Conservation (phyloP, 345 rosid genomes). For the Pelargonium nanum region DNA sequence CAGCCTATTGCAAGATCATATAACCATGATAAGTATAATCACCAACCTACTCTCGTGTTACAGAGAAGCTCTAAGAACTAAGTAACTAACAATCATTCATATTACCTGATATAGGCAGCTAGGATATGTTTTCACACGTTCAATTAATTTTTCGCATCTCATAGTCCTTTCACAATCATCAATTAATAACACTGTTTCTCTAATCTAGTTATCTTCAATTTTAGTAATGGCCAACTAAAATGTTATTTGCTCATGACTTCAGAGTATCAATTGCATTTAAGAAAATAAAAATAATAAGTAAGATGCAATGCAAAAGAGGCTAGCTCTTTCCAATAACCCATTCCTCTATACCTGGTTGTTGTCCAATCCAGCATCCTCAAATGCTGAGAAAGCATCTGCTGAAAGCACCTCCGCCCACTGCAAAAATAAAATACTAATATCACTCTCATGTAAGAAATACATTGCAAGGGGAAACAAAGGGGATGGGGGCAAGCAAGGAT, state of each 20-base stretch:
- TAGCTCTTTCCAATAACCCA: too few relatives aligned
- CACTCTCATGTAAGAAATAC: not conserved
- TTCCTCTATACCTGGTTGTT: constrained; percentile 46
- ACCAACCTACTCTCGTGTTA: not conserved
- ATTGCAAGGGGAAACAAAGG: too few relatives aligned
- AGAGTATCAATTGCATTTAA: too few relatives aligned
- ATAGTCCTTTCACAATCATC: not conserved
- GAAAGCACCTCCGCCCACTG: constrained; percentile 98
- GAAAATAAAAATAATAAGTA: too few relatives aligned
- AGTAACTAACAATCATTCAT: too few relatives aligned
- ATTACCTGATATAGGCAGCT: too few relatives aligned
- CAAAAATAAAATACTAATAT: constrained; percentile 21
- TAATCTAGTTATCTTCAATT: not conserved
- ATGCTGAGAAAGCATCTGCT: constrained; percentile 96
- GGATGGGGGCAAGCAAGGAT: too few relatives aligned
- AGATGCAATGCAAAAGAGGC: not conserved
- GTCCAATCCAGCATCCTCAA: constrained; percentile 82
- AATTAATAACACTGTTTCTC: not conserved
- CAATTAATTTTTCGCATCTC: not conserved
- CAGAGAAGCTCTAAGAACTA: not conserved
- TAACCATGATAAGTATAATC: not conserved
- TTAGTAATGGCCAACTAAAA: too few relatives aligned
- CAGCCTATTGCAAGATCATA: constrained; percentile 42
- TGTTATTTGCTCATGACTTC: too few relatives aligned
- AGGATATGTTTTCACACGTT: too few relatives aligned